These are phyloP conservation scores for Wickerhamiella spandovensis DNA, from an alignment of 805 yeast genomes.

Conservation along the genomic window DNA sequence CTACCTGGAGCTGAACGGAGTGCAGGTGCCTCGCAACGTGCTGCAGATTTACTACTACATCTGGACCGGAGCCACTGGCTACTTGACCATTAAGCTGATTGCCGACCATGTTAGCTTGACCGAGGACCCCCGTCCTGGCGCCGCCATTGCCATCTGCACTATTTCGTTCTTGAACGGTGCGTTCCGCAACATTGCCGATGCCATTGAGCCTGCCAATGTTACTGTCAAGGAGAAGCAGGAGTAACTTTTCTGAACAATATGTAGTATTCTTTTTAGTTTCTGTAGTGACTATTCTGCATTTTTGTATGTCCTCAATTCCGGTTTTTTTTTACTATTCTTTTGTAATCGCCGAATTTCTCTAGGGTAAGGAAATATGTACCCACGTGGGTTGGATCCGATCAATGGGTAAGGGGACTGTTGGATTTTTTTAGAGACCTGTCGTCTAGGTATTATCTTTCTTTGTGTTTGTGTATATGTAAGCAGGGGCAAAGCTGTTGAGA, in stretches of 20 bases:
- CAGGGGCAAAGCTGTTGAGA: too few species aligned
- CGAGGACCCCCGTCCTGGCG: conserved; percentile 4
- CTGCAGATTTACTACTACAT: conserved; percentile 17
- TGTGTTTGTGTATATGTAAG: background rate
- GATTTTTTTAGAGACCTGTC: too few species aligned
- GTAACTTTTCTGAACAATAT: background rate
- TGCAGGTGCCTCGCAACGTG: conserved; percentile 13
- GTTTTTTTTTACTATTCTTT: too few species aligned
- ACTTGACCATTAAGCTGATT: conserved; percentile 12
- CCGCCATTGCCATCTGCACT: conserved; percentile 12
- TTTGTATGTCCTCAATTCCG: too few species aligned
- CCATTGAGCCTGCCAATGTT: conserved; percentile 12
- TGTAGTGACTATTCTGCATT: too few species aligned
- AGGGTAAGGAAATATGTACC: background rate
- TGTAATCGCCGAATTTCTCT: background rate
- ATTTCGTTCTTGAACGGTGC: conserved; percentile 15
- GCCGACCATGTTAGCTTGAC: conserved; percentile 4
- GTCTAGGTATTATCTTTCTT: too few species aligned
- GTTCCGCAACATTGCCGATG: conserved; percentile 17
- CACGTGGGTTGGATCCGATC: background rate
- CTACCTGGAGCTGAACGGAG: conserved; percentile 19
- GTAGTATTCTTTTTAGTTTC: background rate
- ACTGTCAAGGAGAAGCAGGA: background rate
- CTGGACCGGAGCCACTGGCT: conserved; percentile 16
- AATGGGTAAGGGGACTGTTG: background rate